These are phyloP conservation scores for Fomitopsis betulina DNA, from an alignment of 1,284 basidiomycete genomes.

Conservation along the genomic window DNA sequence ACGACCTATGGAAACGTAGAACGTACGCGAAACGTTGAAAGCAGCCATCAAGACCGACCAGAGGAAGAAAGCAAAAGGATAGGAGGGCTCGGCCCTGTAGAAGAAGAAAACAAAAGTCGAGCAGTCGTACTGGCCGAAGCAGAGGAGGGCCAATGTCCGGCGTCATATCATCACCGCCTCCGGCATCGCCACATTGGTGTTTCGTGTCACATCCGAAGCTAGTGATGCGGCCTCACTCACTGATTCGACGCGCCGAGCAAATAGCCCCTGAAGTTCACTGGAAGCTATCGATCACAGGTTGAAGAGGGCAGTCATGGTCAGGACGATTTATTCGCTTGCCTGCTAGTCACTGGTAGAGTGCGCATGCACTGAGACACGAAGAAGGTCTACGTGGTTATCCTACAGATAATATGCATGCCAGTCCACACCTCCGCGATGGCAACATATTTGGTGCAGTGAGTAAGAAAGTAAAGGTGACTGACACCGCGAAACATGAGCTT, in stretches of 20 bases:
- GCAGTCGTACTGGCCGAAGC: conserved; percentile 1
- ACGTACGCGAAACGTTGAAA: conserved; percentile 29
- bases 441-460: no score
- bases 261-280: no score
- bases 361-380: no score
- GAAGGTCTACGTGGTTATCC: no score
- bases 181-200: not conserved
- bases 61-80: conserved; percentile 15
- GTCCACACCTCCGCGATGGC: no score
- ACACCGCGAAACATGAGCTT: no score
- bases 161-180: not conserved
- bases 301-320: no score
- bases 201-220: not conserved
- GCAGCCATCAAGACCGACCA: conserved; percentile 28
- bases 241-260: not conserved
- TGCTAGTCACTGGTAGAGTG: no score
- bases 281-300: no score
- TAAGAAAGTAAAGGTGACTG: no score
- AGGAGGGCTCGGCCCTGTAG: conserved; percentile 24
- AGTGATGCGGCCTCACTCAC: not conserved
- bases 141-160: not conserved
- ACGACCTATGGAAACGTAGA: not conserved
- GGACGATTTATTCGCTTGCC: no score
- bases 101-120: conserved; percentile 14
- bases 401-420: no score